Evolutionary conservation across 768 basidiomycete genomes (phyloP), one percentile per base, ranked within the genome.

Genomic region (Suillus fuscotomentosus): DNA sequence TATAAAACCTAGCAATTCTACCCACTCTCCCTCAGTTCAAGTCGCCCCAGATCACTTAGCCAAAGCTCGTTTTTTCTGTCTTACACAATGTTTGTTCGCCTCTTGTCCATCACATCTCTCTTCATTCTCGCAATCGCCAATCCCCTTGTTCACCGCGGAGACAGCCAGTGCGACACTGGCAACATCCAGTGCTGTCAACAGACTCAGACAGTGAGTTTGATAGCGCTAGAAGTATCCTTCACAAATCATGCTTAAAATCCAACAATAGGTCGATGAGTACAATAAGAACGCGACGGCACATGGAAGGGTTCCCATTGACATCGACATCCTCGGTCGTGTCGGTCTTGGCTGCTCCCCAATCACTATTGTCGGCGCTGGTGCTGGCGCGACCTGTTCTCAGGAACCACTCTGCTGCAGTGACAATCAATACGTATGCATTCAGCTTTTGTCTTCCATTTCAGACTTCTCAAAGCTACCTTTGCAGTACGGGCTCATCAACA

Each of bases 361-460:
- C 55, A 62, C 66, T 27, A 41, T 69, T 14, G 11, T 48, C 10
- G 74, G 74, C 3, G 62, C 56, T 8, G 74, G 74, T 27, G 41
- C 70, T n/a, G 60, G 57, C 6, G 63, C 74, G 9, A 3, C 11
- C 34, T 76, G 73, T 38, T 56, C 67, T 31, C 65, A 73, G 22
- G 69, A 75, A 51, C 72, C 73, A 43, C 65, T 75, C 22, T 74
- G 73, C 50, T 74, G 73, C 59, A 24, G 54, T 11, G 65, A 68
- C 48, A 53, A 66, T 10, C 48, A 24, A 20, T 67, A 69, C 45
- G 73, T 74, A 17, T 60, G 74, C 66, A 36, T 60, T 53, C 24
- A 13, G 8, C 11, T 48, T 41, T 45, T 45, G n/a, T 17, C 47
- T 43, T 56, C 22, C 24, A 15, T 36, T 62, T 27, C 20, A 39